Evolutionary conservation across 306 rosid species (phyloP), one percentile per base, ranked within the genome.

Genomic region (Lablab purpureus): DNA sequence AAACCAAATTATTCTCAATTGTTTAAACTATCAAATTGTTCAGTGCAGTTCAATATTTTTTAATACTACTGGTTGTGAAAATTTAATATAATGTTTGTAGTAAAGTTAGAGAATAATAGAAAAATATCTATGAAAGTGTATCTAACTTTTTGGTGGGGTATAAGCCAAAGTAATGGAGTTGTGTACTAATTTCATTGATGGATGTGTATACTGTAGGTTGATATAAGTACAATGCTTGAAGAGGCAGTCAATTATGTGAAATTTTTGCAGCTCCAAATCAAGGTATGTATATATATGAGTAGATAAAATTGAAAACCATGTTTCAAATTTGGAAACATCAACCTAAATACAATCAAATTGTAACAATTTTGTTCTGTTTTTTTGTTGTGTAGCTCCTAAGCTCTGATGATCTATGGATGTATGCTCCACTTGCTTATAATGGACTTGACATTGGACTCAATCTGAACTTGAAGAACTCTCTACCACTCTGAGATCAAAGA

Each of bases 201-300:
- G 1, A 81, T 8, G 10, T 32, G 27, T 28, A 11, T 51, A 40
- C 47, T 56, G 11, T 74, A 92, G 97, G 97, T 95, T 63, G 99
- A 95, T 83, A 91, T 95, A 52, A 95, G 99, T 86, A 95, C 99
- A 47, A 95, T 95, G 99, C 96, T 95, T 41, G 99, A 95, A 87
- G 98, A 95, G 68, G 97, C 98, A 45, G 98, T 92, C 37, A 88
- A 89, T 32, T 95, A 95, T 58, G 99, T 95, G 75, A 88, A 95
- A 79, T 95, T 95, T 83, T 84, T 95, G 81, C 99, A 92, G 84
- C 88, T 90, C 72, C 99, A 92, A 71, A 95, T 95, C 80, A 92
- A 95, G 98, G 99, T 95, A 94, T 87, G 88, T 83, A 28, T 27
- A 19, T 83, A 28, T 27, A 19, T 37, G 36, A 40, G 12, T 47